Conservation (phyloP, 495 filamentous ascomycete species). For the Copromyces sp. region DNA sequence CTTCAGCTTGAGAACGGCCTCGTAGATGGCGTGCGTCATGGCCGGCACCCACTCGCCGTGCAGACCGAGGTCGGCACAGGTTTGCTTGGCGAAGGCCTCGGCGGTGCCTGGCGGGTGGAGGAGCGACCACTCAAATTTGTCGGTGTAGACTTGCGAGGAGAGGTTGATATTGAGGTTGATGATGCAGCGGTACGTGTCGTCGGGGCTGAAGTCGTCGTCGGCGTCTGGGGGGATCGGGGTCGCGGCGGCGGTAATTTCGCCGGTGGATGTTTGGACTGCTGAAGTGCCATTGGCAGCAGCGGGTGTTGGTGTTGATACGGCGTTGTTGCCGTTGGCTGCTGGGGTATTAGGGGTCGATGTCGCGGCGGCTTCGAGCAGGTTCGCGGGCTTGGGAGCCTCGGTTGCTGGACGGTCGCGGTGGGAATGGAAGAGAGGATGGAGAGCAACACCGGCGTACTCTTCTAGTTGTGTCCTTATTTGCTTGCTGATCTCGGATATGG, state of each 20-base stretch:
- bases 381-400: slow-evolving; percentile 30
- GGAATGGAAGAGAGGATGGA: slow-evolving; percentile 82
- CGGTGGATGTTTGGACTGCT: slow-evolving; percentile 13
- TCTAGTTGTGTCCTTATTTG: slow-evolving; percentile 93
- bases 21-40: slow-evolving; percentile 93
- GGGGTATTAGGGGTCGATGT: slow-evolving; percentile 35
- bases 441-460: slow-evolving; percentile 88
- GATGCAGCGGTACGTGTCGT: slow-evolving; percentile 87
- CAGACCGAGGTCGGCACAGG: slow-evolving; percentile 83
- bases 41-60: slow-evolving; percentile 88
- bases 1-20: slow-evolving; percentile 84
- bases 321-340: slow-evolving; percentile 23
- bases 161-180: slow-evolving; percentile 87
- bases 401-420: slow-evolving; percentile 32
- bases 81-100: slow-evolving; percentile 83
- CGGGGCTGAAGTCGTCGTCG: slow-evolving; percentile 48
- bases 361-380: slow-evolving; percentile 12
- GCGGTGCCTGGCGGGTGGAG: slow-evolving; percentile 85
- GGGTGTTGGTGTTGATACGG: slow-evolving; percentile 20
- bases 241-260: slow-evolving; percentile 20
- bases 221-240: slow-evolving; percentile 13
- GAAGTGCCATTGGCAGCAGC: slow-evolving; percentile 7
- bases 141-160: slow-evolving; percentile 82
- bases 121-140: slow-evolving; percentile 98
- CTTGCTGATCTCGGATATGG: slow-evolving; percentile 71